phyloP scores from a whole-genome alignment of 352 stramenopile genomes.

The Phytophthora lateralis region DNA sequence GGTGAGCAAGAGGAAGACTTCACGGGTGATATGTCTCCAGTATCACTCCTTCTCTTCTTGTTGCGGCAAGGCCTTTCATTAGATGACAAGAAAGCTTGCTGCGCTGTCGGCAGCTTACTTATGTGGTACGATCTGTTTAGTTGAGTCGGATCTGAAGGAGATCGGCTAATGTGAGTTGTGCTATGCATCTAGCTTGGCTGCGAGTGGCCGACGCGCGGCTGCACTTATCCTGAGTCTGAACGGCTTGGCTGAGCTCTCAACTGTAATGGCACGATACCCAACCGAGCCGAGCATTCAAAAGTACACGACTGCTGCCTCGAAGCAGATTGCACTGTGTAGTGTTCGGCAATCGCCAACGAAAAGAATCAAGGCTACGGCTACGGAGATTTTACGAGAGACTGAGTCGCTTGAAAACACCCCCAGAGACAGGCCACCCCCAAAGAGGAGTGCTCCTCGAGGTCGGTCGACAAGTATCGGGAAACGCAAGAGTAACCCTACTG shows the following conservation, averaged over 20 bases:
- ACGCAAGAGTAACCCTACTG: slow-evolving; percentile 28
- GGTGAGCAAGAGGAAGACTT: slow-evolving; percentile 38
- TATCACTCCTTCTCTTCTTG: slow-evolving; percentile 77
- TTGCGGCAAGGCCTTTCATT: slow-evolving; percentile 71
- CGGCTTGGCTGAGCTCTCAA: slow-evolving; percentile 72
- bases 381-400: slow-evolving; percentile 50
- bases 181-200: slow-evolving; percentile 46
- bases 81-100: slow-evolving; percentile 84
- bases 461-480: slow-evolving; percentile 31
- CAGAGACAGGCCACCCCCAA: slow-evolving; percentile 22
- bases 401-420: slow-evolving; percentile 42
- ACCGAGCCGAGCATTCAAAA: slow-evolving; percentile 74
- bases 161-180: slow-evolving; percentile 2
- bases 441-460: slow-evolving; percentile 7
- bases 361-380: slow-evolving; percentile 46
- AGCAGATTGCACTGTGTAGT: slow-evolving; percentile 62
- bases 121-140: slow-evolving; percentile 55
- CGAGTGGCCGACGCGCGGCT: slow-evolving; percentile 57
- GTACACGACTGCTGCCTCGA: slow-evolving; percentile 60
- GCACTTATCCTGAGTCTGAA: slow-evolving; percentile 61
- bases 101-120: slow-evolving; percentile 71
- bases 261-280: slow-evolving; percentile 73
- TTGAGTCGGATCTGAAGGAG: background rate
- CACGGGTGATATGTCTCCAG: slow-evolving; percentile 54
- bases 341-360: slow-evolving; percentile 43